Percentiles rank a stretch among this genome's conserved stretches.
Evolutionary conservation across 2,329 filamentous ascomycete genomes (phyloP).

Genomic region (Fusarium sp.): DNA sequence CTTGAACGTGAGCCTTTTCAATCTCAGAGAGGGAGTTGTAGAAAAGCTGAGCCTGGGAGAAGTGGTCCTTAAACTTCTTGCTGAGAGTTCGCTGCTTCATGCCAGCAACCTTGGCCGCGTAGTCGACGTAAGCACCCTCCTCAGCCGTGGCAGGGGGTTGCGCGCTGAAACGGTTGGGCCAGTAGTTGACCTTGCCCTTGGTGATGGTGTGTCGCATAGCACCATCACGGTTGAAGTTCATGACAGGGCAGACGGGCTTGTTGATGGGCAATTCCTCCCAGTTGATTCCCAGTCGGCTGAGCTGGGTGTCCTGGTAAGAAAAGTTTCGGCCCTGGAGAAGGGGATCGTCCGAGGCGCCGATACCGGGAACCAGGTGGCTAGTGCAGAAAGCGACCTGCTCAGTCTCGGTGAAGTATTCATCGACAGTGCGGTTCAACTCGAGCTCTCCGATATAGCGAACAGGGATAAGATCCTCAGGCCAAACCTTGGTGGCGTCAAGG

Average conservation of each 20-base stretch:
- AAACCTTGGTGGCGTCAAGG: slow-evolving; percentile 86
- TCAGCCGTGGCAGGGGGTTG: slow-evolving; percentile 72
- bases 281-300: slow-evolving; percentile 77
- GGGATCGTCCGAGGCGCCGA: slow-evolving; percentile 81
- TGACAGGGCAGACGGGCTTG: slow-evolving; percentile 77
- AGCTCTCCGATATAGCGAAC: slow-evolving; percentile 83
- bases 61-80: slow-evolving; percentile 82
- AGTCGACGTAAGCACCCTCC: slow-evolving; percentile 77
- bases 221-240: slow-evolving; percentile 83
- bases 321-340: slow-evolving; percentile 79
- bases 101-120: slow-evolving; percentile 70
- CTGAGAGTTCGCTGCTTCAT: slow-evolving; percentile 77
- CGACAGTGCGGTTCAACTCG: slow-evolving; percentile 81
- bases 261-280: slow-evolving; percentile 84
- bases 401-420: slow-evolving; percentile 85
- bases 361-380: slow-evolving; percentile 80
- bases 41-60: slow-evolving; percentile 83
- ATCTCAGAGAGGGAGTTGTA: slow-evolving; percentile 78
- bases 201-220: slow-evolving; percentile 78
- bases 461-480: slow-evolving; percentile 82
- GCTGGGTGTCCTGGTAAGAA: slow-evolving; percentile 74
- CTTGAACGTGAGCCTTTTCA: slow-evolving; percentile 78
- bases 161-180: slow-evolving; percentile 69
- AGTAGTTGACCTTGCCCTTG: slow-evolving; percentile 73
- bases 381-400: slow-evolving; percentile 89